These are phyloP conservation scores for Corchorus olitorius DNA, from an alignment of 345 rosid genomes.

Conservation along the genomic window DNA sequence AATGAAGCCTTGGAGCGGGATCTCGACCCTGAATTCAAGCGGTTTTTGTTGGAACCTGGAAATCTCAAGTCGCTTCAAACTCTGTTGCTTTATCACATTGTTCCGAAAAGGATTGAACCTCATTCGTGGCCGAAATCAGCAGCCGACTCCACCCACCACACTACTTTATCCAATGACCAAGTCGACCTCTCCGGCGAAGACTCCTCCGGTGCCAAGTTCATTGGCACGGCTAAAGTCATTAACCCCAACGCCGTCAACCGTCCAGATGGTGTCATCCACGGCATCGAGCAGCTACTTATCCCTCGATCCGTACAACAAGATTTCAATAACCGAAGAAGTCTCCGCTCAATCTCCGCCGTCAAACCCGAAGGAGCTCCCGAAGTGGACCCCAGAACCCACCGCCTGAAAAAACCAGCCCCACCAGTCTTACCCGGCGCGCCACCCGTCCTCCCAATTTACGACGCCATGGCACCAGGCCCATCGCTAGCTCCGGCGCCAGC, in stretches of 20 bases:
- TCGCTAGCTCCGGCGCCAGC: slow-evolving; percentile 82
- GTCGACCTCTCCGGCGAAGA: slow-evolving; percentile 35
- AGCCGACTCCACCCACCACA: slow-evolving; percentile 34
- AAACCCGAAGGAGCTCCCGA: slow-evolving; percentile 79
- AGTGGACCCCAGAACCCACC: slow-evolving; percentile 65
- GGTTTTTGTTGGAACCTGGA: slow-evolving; percentile 77
- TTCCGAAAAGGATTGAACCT: slow-evolving; percentile 49
- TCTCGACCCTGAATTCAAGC: slow-evolving; percentile 74
- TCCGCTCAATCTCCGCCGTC: slow-evolving; percentile 67
- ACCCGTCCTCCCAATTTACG: slow-evolving; percentile 52
- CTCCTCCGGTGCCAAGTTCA: slow-evolving; percentile 32
- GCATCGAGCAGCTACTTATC: slow-evolving; percentile 64
- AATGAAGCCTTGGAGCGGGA: slow-evolving; percentile 75
- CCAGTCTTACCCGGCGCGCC: slow-evolving; percentile 49
- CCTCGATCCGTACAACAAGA: slow-evolving; percentile 77
- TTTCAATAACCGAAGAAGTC: slow-evolving; percentile 63
- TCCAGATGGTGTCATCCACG: slow-evolving; percentile 81
- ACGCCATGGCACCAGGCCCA: slow-evolving; percentile 83
- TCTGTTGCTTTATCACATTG: slow-evolving; percentile 61
- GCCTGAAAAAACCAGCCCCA: slow-evolving; percentile 51
- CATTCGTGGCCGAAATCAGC: slow-evolving; percentile 34
- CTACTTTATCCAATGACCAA: slow-evolving; percentile 37
- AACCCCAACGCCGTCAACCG: slow-evolving; percentile 48
- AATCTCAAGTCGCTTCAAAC: slow-evolving; percentile 68
- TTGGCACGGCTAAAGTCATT: slow-evolving; percentile 46